These are phyloP conservation scores for Sporisorium scitamineum DNA, from an alignment of 1,284 basidiomycete species.

Conservation along the genomic window DNA sequence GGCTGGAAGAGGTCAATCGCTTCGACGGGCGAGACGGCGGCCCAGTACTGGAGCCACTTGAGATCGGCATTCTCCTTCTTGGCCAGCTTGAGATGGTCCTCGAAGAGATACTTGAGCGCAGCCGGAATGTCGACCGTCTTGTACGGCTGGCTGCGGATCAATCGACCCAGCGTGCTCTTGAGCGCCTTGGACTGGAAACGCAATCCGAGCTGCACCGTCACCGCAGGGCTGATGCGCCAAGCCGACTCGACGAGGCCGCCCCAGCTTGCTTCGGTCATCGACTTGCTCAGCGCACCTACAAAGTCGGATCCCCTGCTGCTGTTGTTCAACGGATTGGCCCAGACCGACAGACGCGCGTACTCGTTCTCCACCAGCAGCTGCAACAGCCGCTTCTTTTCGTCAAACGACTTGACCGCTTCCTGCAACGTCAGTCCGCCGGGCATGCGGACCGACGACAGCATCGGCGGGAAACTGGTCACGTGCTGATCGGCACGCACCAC, in stretches of 20 bases:
- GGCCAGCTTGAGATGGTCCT: conserved; percentile 83
- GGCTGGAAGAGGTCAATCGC: conserved; percentile 65
- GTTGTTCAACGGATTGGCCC: conserved; percentile 89
- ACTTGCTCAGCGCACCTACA: conserved; percentile 70
- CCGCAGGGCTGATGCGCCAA: conserved; percentile 85
- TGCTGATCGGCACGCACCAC: conserved; percentile 73
- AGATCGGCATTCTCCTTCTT: conserved; percentile 50
- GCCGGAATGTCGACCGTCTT: conserved; percentile 82
- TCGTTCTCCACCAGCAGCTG: conserved; percentile 90
- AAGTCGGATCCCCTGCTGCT: conserved; percentile 72
- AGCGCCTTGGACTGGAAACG: conserved; percentile 81
- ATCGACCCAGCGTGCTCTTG: conserved; percentile 78
- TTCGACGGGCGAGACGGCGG: conserved; percentile 83
- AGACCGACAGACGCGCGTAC: conserved; percentile 84
- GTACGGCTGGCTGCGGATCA: conserved; percentile 80
- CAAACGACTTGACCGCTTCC: conserved; percentile 38
- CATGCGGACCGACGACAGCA: conserved; percentile 44
- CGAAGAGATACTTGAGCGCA: conserved; percentile 83
- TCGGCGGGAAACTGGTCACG: conserved; percentile 55
- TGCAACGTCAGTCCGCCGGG: conserved; percentile 52
- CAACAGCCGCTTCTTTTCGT: conserved; percentile 70
- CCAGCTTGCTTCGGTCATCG: conserved; percentile 77
- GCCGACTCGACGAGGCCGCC: conserved; percentile 77
- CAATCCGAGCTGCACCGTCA: conserved; percentile 85
- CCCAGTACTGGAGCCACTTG: conserved; percentile 88